These are phyloP conservation scores for Ceratocystis cubensis DNA, from an alignment of 2,329 filamentous ascomycete genomes.

Conservation along the genomic window DNA sequence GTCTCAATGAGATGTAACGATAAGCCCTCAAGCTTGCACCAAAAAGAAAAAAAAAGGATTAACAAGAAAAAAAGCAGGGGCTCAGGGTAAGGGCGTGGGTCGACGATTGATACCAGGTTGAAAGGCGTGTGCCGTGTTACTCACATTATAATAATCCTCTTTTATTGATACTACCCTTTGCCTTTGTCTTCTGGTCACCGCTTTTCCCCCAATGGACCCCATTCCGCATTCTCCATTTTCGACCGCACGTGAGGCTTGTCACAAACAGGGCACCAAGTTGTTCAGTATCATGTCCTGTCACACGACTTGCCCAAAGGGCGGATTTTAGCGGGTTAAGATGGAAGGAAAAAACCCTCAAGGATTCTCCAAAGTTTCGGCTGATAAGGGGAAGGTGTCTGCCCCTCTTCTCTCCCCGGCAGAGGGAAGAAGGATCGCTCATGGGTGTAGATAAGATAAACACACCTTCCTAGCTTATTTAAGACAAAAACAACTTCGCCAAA, in stretches of 20 bases:
- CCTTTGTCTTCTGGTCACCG: slow-evolving; percentile 1
- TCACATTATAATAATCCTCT: not conserved
- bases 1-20: not conserved
- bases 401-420: not conserved
- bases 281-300: not conserved
- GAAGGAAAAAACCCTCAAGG: not conserved
- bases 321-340: slow-evolving; percentile 1
- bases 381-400: not conserved
- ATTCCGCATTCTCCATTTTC: not conserved
- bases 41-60: not conserved
- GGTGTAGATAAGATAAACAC: slow-evolving; percentile 1
- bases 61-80: slow-evolving; percentile 3
- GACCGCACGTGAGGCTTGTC: not conserved
- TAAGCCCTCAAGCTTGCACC: not conserved
- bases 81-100: not conserved
- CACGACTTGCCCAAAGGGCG: not conserved
- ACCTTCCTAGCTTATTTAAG: not conserved
- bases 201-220: not conserved
- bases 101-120: not conserved
- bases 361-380: slow-evolving; percentile 8
- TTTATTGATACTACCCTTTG: not conserved
- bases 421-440: not conserved
- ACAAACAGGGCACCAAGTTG: not conserved
- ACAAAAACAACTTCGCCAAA: not conserved
- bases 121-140: not conserved